Base-by-base conservation (phyloP, 2,329 filamentous ascomycete genomes). In the Scorias spongiosa region DNA sequence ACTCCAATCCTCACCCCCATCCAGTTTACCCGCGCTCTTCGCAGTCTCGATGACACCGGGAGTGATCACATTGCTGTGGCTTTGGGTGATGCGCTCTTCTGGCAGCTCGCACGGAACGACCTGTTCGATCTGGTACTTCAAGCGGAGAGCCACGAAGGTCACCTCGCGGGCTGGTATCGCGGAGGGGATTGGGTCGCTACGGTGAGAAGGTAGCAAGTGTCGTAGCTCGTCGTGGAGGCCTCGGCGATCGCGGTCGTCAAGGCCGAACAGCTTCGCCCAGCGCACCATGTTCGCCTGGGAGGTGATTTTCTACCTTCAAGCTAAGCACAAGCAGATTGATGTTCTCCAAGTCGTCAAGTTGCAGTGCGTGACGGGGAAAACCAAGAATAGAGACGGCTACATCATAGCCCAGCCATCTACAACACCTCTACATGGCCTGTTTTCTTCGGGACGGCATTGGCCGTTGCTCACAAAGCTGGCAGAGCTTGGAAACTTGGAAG, bases 101-200 rank as follows among this genome's bases (percentile, higher is more conserved):
- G 91, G 81, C 34, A 98, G 72, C 63, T 98, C 91, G 67, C 85
- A 95, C 1, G 89, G 84, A 20, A 98, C 76, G 44, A 87, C 81
- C 60, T 87, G 76, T 63, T 94, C 87, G 55, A 98, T 79, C 53
- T 94, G 78, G 59, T 93, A 86, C 55, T 89, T 93, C 50, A 98
- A 71, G 45, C 87, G 84, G 12, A 98, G 74, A 20, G 88, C 89
- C 44, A 93, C 74, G 60, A 88, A 88, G 48, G 89, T 95, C 48
- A 95, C 88, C 55, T 91, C 81, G 47, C 74, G 70, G 10, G 88
- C 71, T 1, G 84, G 76, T 30, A 89, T 78, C 26, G 82, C 78
- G 10, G 84, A 79, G 37, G 77, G 64, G 38, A 80, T 65, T 1
- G 69, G 60, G 10, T 75, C 72, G 51, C 76, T 69, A 52, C 70